A percentile compares a stretch with the other conserved stretches of the same genome.
Evolutionary conservation across 202 grass and related monocot species (phyloP).

Genomic region (Carex arenaria): DNA sequence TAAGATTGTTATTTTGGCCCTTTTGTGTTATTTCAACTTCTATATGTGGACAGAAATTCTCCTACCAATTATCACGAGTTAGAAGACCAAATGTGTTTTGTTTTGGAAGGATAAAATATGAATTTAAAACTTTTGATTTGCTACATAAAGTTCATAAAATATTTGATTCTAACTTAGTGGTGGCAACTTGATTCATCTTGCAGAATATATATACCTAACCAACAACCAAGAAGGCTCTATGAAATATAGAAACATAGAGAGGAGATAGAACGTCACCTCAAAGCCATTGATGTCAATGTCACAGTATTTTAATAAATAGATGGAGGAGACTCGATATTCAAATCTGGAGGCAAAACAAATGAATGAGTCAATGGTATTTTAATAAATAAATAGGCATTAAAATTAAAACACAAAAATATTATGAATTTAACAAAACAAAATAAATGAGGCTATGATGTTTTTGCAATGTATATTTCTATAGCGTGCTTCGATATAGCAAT

Average conservation of each 20-base stretch:
- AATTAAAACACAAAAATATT: neutral
- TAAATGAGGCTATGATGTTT: no score
- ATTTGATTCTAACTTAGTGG: no score
- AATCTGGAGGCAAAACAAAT: slow-evolving; percentile 42
- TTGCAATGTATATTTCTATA: no score
- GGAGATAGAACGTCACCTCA: slow-evolving; percentile 42
- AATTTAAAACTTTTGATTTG: no score
- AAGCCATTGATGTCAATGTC: slow-evolving; percentile 92
- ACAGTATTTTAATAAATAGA: slow-evolving; percentile 76
- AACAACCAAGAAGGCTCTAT: neutral
- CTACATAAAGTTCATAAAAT: no score
- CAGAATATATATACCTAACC: neutral
- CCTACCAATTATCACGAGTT: no score
- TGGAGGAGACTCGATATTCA: slow-evolving; percentile 82
- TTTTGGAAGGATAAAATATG: no score
- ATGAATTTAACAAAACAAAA: neutral
- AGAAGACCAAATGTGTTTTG: no score
- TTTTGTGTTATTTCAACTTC: no score
- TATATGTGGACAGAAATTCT: no score
- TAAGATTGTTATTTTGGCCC: no score
- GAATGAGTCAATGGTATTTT: neutral
- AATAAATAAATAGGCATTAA: neutral
- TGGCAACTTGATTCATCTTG: neutral
- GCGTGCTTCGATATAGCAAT: no score
- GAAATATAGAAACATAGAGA: neutral